These are phyloP conservation scores for Colletotrichum sp. DNA, from an alignment of 2,329 filamentous ascomycete genomes.

Conservation along the genomic window DNA sequence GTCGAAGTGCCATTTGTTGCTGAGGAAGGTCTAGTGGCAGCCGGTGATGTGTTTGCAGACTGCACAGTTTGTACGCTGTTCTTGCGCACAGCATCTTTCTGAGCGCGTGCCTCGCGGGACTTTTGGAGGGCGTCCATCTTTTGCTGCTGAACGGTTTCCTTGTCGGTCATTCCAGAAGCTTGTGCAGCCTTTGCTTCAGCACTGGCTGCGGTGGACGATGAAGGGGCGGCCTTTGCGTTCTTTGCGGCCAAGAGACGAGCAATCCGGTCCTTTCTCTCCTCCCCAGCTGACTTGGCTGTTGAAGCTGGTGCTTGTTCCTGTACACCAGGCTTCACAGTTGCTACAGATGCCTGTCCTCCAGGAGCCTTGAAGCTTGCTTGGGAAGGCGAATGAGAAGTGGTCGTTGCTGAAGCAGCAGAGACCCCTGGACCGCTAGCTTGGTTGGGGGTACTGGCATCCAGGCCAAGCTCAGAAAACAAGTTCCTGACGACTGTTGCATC, in stretches of 20 bases:
- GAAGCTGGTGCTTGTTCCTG: not conserved
- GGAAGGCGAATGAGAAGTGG: not conserved
- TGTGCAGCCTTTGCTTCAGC: not conserved
- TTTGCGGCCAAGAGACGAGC: conserved; percentile 78
- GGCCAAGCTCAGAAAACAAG: conserved; percentile 73
- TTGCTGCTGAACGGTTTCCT: conserved; percentile 74
- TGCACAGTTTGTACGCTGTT: not conserved
- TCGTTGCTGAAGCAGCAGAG: not conserved
- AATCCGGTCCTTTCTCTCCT: conserved; percentile 78
- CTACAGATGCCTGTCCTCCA: not conserved
- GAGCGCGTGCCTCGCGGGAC: conserved; percentile 50
- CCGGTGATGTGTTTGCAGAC: not conserved
- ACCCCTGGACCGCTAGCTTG: not conserved
- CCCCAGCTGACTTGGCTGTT: conserved; percentile 40
- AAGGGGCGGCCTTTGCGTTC: conserved; percentile 52
- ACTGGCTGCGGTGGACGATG: conserved; percentile 1
- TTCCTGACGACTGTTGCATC: conserved; percentile 65
- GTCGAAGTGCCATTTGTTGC: not conserved
- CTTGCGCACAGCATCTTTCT: conserved; percentile 32
- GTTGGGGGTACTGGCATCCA: conserved; percentile 46
- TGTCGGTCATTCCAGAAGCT: conserved; percentile 58
- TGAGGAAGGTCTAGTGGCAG: not conserved
- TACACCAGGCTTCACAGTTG: not conserved
- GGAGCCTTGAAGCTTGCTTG: not conserved
- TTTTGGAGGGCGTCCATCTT: conserved; percentile 79